Conservation (phyloP, 805 yeast species). For the Lipomyces kockii region DNA sequence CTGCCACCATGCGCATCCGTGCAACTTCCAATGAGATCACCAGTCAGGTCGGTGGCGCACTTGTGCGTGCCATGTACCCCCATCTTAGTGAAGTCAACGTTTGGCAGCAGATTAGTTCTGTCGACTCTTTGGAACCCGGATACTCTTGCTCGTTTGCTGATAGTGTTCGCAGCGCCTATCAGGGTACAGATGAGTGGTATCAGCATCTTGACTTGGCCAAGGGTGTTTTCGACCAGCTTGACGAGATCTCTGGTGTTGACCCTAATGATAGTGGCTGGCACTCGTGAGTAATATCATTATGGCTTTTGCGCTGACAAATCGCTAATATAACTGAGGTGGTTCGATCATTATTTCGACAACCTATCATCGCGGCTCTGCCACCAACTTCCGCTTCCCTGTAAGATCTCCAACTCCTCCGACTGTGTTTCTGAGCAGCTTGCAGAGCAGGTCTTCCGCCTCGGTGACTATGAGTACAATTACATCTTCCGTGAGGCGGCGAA, state of each 20-base stretch:
- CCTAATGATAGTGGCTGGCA: slow-evolving; percentile 32
- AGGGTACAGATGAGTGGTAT: slow-evolving; percentile 46
- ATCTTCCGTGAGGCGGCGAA: slow-evolving; percentile 46
- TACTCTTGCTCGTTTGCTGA: slow-evolving; percentile 46
- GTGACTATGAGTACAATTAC: slow-evolving; percentile 54
- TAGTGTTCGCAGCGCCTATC: slow-evolving; percentile 40
- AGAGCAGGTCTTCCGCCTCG: slow-evolving; percentile 50
- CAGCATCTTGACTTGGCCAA: slow-evolving; percentile 47
- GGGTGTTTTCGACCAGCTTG: slow-evolving; percentile 50
- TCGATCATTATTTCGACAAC: slow-evolving; percentile 53
- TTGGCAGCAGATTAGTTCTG: slow-evolving; percentile 42
- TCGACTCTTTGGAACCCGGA: slow-evolving; percentile 49
- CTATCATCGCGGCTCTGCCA: slow-evolving; percentile 50
- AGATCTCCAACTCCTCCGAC: slow-evolving; percentile 38
- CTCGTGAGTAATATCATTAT: slow-evolving; percentile 8
- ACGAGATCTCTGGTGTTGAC: slow-evolving; percentile 43
- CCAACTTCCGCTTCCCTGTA: slow-evolving; percentile 46
- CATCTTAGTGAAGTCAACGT: slow-evolving; percentile 43
- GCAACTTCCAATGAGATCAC: slow-evolving; percentile 51
- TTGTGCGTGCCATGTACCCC: slow-evolving; percentile 50
- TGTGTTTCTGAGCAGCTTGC: slow-evolving; percentile 45
- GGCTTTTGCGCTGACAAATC: background rate
- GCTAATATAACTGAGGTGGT: slow-evolving; percentile 40
- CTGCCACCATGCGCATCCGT: slow-evolving; percentile 45
- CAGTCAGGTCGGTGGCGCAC: slow-evolving; percentile 48